Conservation (phyloP, 1,139 yeast genomes). For the Pneumocystis wakefieldiae region DNA sequence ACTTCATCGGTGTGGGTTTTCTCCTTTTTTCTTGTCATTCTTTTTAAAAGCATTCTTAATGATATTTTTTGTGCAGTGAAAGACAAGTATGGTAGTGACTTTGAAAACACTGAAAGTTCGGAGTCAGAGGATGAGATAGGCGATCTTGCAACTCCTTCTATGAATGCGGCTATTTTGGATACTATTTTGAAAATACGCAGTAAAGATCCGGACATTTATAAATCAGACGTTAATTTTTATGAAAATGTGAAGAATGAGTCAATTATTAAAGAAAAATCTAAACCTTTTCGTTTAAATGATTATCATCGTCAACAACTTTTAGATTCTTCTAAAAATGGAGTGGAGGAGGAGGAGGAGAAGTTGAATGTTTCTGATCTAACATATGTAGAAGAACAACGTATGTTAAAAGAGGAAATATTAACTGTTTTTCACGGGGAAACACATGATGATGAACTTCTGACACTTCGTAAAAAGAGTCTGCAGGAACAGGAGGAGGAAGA, state of each 20-base stretch:
- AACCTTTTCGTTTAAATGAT: conserved; percentile 80
- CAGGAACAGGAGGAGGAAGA: conserved; percentile 23
- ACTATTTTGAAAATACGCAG: conserved; percentile 57
- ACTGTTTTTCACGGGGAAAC: conserved; percentile 48
- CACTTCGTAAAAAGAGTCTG: conserved; percentile 42
- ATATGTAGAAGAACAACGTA: conserved; percentile 13
- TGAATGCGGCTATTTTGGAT: conserved; percentile 61
- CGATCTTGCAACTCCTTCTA: conserved; percentile 69
- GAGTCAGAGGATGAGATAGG: conserved; percentile 82
- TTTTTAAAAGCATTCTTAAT: background rate
- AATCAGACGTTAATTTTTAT: conserved; percentile 31
- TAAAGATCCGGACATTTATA: conserved; percentile 47
- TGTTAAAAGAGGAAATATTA: conserved; percentile 34
- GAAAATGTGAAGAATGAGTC: conserved; percentile 11
- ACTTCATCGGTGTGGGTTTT: conserved; percentile 19
- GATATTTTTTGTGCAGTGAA: conserved; percentile 17
- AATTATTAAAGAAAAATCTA: conserved; percentile 29
- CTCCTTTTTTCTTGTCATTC: background rate
- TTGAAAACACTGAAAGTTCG: conserved; percentile 8
- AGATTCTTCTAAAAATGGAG: conserved; percentile 37
- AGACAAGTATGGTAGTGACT: conserved; percentile 19
- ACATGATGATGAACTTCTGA: conserved; percentile 35
- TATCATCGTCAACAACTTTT: conserved; percentile 75
- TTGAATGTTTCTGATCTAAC: conserved; percentile 9
- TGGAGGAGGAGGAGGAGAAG: conserved; percentile 22